Conservation (phyloP, 257 asterid genomes). For the Solanum bulbocastanum region DNA sequence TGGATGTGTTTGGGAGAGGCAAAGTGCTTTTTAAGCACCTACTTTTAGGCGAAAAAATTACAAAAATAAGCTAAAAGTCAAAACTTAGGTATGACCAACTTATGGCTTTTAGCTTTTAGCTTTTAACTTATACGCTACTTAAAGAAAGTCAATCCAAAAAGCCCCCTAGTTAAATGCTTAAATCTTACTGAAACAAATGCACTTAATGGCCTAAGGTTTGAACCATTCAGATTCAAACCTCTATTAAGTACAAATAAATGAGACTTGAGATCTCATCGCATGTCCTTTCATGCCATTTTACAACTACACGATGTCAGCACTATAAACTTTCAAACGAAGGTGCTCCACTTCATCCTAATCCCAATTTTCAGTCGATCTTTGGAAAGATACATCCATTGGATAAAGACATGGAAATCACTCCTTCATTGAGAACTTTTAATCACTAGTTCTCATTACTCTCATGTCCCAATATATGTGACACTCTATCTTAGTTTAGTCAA, state of each 20-base stretch:
- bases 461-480: background rate
- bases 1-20: background rate
- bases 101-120: background rate
- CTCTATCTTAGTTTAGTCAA: background rate
- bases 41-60: background rate
- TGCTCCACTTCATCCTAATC: background rate
- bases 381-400: background rate
- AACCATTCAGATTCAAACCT: background rate
- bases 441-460: background rate
- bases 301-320: background rate
- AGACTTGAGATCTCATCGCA: background rate
- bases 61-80: too few species aligned
- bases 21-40: background rate
- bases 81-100: background rate
- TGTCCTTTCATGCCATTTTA: background rate
- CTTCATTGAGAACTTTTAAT: background rate
- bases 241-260: background rate
- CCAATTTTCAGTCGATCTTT: background rate
- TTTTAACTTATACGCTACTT: background rate
- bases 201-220: background rate
- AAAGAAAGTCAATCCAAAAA: background rate
- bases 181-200: background rate
- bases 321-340: background rate
- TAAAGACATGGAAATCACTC: background rate
- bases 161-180: background rate